phyloP scores from a whole-genome alignment of 2,329 filamentous ascomycete genomes.

The Monosporascus sp. region DNA sequence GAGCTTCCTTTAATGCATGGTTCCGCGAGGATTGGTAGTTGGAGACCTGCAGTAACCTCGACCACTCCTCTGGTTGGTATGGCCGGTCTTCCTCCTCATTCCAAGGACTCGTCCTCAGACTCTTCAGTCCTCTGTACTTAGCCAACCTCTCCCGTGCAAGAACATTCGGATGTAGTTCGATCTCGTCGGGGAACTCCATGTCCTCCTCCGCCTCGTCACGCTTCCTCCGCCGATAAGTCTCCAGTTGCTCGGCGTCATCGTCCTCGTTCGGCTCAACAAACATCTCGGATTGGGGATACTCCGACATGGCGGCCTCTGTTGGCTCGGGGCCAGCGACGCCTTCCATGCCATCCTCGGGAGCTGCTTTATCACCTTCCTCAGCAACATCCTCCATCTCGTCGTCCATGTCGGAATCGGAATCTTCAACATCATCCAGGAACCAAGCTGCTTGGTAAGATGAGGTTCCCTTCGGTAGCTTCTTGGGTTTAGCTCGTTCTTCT shows the following conservation, averaged over 20 bases:
- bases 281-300: conserved; percentile 91
- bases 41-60: conserved; percentile 76
- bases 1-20: conserved; percentile 70
- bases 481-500: conserved; percentile 57
- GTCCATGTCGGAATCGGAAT: conserved; percentile 73
- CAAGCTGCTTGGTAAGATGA: conserved; percentile 93
- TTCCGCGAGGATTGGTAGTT: conserved; percentile 85
- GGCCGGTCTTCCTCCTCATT: conserved; percentile 81
- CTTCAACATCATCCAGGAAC: conserved; percentile 75
- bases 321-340: conserved; percentile 60
- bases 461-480: conserved; percentile 80
- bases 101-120: conserved; percentile 81
- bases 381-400: conserved; percentile 43
- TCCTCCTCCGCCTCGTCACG: conserved; percentile 82
- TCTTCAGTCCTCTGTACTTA: conserved; percentile 89
- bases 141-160: conserved; percentile 79
- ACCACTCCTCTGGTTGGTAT: conserved; percentile 87
- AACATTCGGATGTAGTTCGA: conserved; percentile 86
- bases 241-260: conserved; percentile 69
- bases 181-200: conserved; percentile 93
- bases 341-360: conserved; percentile 80
- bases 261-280: conserved; percentile 85
- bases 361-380: conserved; percentile 44
- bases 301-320: conserved; percentile 76
- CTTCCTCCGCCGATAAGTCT: conserved; percentile 73